Base-by-base conservation (phyloP, 495 filamentous ascomycete species). In the Penicillium parvum region DNA sequence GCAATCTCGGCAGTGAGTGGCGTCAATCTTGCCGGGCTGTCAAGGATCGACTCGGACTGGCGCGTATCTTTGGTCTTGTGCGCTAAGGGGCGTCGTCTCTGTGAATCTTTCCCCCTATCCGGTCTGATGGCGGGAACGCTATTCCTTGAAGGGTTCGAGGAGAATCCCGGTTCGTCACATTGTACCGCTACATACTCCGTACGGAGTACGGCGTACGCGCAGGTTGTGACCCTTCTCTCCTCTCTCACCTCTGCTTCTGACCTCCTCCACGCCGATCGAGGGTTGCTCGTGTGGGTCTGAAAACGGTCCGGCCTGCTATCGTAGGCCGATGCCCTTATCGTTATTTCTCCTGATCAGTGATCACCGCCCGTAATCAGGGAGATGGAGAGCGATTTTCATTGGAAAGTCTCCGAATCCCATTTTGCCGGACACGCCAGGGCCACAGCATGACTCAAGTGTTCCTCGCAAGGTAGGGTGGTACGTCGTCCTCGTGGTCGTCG, bases 241-340 rank as follows among this genome's bases (percentile, higher is more conserved):
- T 39, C 1, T 27, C 3, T 39, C 12, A 10, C 23, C 26, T 27
- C 26, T 30, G 9, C 18, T 18, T 32, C 21, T 20, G 21, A 12
- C 18, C 19, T 33, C 40, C 44, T 45, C 40, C 53, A 45, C 53
- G 49, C 43, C 50, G 53, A 57, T 59, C 50, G 50, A 55, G 49
- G 56, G 49, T 53, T 57, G 45, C 37, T 26, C 8, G 41, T 41
- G 53, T 54, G 57, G 53, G 50, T 46, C 49, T 53, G 49, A 43
- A 33, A 60, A 57, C 56, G 56, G 56, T 51, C 55, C 55, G 48
- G 44, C 39, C 29, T 49, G 52, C 20, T 34, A 47, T 40, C 28
- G 17, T 48, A 28, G 34, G 36, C 50, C 53, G 22, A 44, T 55
- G 43, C 41, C 12, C 6, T 43, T 39, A 30, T n/a, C 21, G 8